Conservation (phyloP, 768 basidiomycete species). For the Tylopilus balloui region DNA sequence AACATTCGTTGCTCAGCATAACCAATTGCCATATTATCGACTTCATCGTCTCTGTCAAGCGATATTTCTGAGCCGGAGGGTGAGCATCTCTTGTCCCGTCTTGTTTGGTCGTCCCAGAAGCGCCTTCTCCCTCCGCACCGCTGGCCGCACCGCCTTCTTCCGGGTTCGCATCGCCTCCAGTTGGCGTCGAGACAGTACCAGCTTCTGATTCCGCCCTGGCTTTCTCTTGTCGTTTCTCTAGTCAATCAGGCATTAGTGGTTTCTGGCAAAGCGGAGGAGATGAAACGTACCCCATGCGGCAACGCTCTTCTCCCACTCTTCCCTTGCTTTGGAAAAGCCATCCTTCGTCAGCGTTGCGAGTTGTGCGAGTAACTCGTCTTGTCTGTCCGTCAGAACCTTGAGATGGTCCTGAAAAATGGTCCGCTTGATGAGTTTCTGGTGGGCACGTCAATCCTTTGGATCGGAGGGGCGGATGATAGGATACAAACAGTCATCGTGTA, state of each 20-base stretch:
- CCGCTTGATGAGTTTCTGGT: conserved; percentile 87
- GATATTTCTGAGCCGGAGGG: conserved; percentile 72
- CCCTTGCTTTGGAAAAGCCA: conserved; percentile 63
- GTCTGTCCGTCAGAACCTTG: conserved; percentile 57
- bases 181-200: conserved; percentile 31
- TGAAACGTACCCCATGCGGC: conserved; percentile 57
- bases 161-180: conserved; percentile 16
- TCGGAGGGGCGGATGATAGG: not conserved
- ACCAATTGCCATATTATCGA: conserved; percentile 75
- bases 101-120: conserved; percentile 18
- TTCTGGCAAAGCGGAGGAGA: not conserved
- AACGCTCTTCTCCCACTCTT: conserved; percentile 73
- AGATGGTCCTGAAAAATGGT: conserved; percentile 78
- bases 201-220: conserved; percentile 33
- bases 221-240: conserved; percentile 59
- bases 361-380: conserved; percentile 63
- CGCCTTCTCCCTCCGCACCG: conserved; percentile 25
- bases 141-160: conserved; percentile 34
- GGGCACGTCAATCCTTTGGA: conserved; percentile 5
- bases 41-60: conserved; percentile 80
- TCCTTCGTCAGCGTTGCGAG: conserved; percentile 58
- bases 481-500: conserved; percentile 82
- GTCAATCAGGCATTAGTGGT: not conserved
- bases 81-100: conserved; percentile 41
- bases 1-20: conserved; percentile 77